Evolutionary conservation across 169 alveolate genomes (phyloP).

Genomic region (Theileria luwenshuni): DNA sequence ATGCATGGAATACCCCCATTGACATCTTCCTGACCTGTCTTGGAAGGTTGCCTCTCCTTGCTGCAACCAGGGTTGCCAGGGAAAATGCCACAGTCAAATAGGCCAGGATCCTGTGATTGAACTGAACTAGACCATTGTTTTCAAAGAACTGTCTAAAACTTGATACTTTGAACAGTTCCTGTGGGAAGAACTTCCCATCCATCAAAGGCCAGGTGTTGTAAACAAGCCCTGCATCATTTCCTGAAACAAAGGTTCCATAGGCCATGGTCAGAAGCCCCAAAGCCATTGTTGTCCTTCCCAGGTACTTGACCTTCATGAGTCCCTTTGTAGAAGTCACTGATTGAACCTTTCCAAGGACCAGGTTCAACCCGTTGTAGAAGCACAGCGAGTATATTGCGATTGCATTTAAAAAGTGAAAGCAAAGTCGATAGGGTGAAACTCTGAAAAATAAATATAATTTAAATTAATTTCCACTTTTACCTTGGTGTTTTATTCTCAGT

Average conservation of each 20-base stretch:
- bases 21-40: conserved; percentile 39
- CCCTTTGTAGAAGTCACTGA: background rate
- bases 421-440: conserved; percentile 78
- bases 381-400: conserved; percentile 72
- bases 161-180: conserved; percentile 63
- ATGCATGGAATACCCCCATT: conserved; percentile 70
- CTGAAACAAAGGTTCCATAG: conserved; percentile 85
- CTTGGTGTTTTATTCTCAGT: conserved; percentile 77
- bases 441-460: conserved; percentile 30
- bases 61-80: conserved; percentile 29
- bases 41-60: conserved; percentile 50
- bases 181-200: conserved; percentile 79
- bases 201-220: conserved; percentile 88
- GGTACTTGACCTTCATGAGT: conserved; percentile 18
- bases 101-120: conserved; percentile 84
- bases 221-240: conserved; percentile 85
- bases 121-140: conserved; percentile 82
- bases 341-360: conserved; percentile 20
- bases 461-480: background rate
- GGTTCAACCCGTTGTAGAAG: conserved; percentile 66
- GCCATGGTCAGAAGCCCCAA: conserved; percentile 66
- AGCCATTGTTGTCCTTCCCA: conserved; percentile 15
- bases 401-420: conserved; percentile 75
- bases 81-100: conserved; percentile 62
- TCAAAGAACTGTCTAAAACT: conserved; percentile 68